These are phyloP conservation scores for Omphalotus guepiniiformis DNA, from an alignment of 768 basidiomycete genomes.

Conservation along the genomic window DNA sequence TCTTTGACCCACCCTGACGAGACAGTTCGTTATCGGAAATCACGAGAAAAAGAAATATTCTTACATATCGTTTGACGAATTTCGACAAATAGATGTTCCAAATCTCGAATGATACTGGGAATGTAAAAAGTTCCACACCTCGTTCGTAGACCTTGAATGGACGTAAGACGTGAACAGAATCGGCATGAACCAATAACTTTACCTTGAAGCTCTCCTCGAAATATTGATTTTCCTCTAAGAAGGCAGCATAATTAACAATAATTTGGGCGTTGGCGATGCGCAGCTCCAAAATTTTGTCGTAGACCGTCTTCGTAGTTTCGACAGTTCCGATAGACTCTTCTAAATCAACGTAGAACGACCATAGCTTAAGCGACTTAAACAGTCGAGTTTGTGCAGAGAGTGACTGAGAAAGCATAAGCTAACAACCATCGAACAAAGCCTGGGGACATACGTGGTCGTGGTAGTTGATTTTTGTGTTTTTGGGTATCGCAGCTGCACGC, in stretches of 20 bases:
- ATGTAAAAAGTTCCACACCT: constrained; percentile 95
- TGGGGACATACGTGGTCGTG: constrained; percentile 78
- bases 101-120: constrained; percentile 96
- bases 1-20: constrained; percentile 81
- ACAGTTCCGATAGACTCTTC: constrained; percentile 96
- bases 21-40: too few species aligned
- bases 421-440: background rate
- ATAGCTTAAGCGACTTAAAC: constrained; percentile 97
- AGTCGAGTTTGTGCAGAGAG: constrained; percentile 83
- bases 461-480: constrained; percentile 86
- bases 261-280: constrained; percentile 98
- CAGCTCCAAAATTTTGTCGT: constrained; percentile 94
- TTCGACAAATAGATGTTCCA: constrained; percentile 99
- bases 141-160: constrained; percentile 80
- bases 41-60: too few species aligned
- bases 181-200: constrained; percentile 9
- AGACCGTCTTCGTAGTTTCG: constrained; percentile 86
- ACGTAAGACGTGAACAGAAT: constrained; percentile 9
- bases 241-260: constrained; percentile 95
- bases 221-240: constrained; percentile 96
- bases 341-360: constrained; percentile 98
- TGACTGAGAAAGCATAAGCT: constrained; percentile 38
- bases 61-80: constrained; percentile 93
- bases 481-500: constrained; percentile 87
- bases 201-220: constrained; percentile 99